Percentiles rank a stretch among this genome's conserved stretches.
Conservation (phyloP, 2,329 filamentous ascomycete genomes). For the Whalleya microplaca region DNA sequence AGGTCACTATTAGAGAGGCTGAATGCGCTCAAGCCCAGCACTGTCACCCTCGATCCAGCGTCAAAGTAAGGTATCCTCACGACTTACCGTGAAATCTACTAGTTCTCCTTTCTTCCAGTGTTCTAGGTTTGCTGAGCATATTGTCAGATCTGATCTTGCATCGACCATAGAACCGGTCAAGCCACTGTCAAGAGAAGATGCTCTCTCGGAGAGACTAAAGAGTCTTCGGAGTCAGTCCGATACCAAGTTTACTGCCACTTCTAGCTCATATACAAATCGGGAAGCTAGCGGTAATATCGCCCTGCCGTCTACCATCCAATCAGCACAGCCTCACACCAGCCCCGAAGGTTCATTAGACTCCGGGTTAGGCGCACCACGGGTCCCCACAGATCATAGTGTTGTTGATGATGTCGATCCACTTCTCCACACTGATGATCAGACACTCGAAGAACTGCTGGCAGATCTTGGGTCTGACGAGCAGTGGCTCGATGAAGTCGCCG, state of each 20-base stretch:
- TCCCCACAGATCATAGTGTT: slow-evolving; percentile 1
- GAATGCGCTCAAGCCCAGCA: slow-evolving; percentile 53
- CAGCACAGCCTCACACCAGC: slow-evolving; percentile 20
- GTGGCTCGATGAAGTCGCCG: slow-evolving; percentile 37
- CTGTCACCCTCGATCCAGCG: slow-evolving; percentile 40
- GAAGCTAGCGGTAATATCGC: slow-evolving; percentile 6
- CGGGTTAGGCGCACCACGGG: slow-evolving; percentile 4
- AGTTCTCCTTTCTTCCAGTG: background rate
- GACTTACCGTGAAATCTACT: background rate
- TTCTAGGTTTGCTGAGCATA: slow-evolving; percentile 33
- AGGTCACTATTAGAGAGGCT: slow-evolving; percentile 56
- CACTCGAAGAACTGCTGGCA: slow-evolving; percentile 55
- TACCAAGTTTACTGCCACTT: slow-evolving; percentile 11
- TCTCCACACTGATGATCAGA: slow-evolving; percentile 54
- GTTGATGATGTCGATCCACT: slow-evolving; percentile 43
- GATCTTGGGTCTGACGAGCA: slow-evolving; percentile 43
- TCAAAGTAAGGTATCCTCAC: slow-evolving; percentile 45
- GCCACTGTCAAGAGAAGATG: slow-evolving; percentile 52
- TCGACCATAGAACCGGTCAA: slow-evolving; percentile 48
- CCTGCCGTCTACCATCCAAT: slow-evolving; percentile 23
- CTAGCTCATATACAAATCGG: slow-evolving; percentile 4
- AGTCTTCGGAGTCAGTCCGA: slow-evolving; percentile 49
- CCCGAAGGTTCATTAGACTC: slow-evolving; percentile 7
- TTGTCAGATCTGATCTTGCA: slow-evolving; percentile 23
- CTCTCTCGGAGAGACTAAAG: slow-evolving; percentile 55